These are phyloP conservation scores for Boletus reticulatus DNA, from an alignment of 768 basidiomycete species.

Conservation along the genomic window DNA sequence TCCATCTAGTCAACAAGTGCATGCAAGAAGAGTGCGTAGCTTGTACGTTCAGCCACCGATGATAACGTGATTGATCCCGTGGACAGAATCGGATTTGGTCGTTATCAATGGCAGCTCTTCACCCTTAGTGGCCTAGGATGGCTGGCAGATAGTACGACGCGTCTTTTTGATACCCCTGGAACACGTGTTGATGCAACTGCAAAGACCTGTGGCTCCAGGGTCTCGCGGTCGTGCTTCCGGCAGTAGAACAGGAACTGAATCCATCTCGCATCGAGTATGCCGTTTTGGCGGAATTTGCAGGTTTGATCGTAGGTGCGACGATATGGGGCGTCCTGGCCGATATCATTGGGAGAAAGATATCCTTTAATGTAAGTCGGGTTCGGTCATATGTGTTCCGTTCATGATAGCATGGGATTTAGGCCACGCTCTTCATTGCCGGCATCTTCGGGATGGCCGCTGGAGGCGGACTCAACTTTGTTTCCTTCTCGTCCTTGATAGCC, in stretches of 20 bases:
- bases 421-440: slow-evolving; percentile 37
- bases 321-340: slow-evolving; percentile 51
- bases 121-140: slow-evolving; percentile 46
- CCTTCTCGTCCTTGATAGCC: slow-evolving; percentile 45
- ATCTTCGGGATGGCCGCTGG: slow-evolving; percentile 53
- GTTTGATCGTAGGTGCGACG: slow-evolving; percentile 48
- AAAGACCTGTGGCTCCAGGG: slow-evolving; percentile 44
- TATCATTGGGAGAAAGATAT: slow-evolving; percentile 44
- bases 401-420: slow-evolving; percentile 9
- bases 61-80: not conserved
- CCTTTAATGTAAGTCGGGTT: slow-evolving; percentile 36
- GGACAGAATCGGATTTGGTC: slow-evolving; percentile 47
- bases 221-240: slow-evolving; percentile 43
- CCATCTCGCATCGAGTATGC: slow-evolving; percentile 44
- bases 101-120: slow-evolving; percentile 49
- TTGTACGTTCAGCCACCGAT: not conserved
- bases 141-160: slow-evolving; percentile 45
- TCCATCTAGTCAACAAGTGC: slow-evolving; percentile 41
- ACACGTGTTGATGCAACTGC: slow-evolving; percentile 9
- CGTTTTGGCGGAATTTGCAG: slow-evolving; percentile 45
- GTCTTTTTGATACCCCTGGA: slow-evolving; percentile 14
- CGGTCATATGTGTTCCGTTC: not conserved
- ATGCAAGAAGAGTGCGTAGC: slow-evolving; percentile 43
- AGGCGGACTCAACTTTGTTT: slow-evolving; percentile 43
- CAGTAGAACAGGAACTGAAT: slow-evolving; percentile 42